Percentiles rank a stretch among this genome's conserved stretches.
phyloP scores from a whole-genome alignment of 257 asterid species.

The Plantago ovata region DNA sequence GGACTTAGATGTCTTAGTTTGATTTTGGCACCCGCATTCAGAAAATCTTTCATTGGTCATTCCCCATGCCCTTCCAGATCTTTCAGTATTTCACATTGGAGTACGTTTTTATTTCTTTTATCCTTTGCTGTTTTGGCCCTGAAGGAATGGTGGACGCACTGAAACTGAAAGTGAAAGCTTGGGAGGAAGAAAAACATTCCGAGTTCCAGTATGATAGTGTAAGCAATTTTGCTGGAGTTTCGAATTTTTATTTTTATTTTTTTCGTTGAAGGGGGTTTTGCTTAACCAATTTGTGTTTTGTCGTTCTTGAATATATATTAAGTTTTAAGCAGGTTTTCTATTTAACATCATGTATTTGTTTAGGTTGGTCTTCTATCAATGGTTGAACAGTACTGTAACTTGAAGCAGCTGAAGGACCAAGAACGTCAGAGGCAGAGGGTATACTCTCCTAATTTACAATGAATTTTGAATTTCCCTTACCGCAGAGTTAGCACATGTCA shows the following conservation, averaged over 20 bases:
- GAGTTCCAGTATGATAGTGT: constrained; percentile 84
- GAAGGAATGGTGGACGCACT: constrained; percentile 71
- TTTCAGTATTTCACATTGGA: too few relatives aligned
- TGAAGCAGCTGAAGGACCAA: constrained; percentile 68
- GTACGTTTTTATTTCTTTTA: too few relatives aligned
- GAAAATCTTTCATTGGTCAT: neutral
- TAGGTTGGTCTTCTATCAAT: constrained; percentile 70
- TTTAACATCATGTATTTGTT: neutral
- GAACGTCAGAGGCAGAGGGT: constrained; percentile 86
- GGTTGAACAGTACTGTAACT: constrained; percentile 62
- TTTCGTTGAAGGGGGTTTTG: neutral
- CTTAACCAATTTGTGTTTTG: neutral
- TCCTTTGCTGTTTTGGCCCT: constrained; percentile 4
- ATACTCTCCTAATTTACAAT: constrained; percentile 21
- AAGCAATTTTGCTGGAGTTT: constrained; percentile 27
- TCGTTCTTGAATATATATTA: neutral
- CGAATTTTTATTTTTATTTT: neutral
- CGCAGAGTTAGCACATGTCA: constrained; percentile 10
- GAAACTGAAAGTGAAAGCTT: constrained; percentile 57
- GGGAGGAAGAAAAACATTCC: constrained; percentile 69
- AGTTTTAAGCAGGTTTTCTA: neutral
- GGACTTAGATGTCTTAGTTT: too few relatives aligned
- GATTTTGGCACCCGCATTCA: too few relatives aligned
- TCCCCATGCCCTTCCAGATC: neutral
- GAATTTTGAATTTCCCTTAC: neutral